Percentiles rank a stretch among this genome's conserved stretches.
These are phyloP conservation scores for Trapa incisa DNA, from an alignment of 345 rosid genomes.

Conservation along the genomic window DNA sequence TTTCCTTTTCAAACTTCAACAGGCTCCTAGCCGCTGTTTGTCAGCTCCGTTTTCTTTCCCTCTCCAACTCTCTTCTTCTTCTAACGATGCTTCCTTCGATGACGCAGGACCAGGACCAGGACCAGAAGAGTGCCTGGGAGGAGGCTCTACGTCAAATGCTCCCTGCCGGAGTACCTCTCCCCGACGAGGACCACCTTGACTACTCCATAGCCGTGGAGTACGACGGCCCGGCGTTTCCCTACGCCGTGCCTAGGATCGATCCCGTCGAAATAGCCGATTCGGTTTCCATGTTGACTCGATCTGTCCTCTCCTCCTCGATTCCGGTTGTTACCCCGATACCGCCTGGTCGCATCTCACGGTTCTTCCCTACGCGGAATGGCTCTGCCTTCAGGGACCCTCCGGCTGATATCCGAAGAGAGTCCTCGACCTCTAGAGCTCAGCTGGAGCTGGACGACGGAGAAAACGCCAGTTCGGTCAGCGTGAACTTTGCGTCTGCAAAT, in stretches of 20 bases:
- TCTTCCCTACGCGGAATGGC: constrained; percentile 15
- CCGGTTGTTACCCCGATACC: constrained; percentile 22
- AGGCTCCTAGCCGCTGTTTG: neutral
- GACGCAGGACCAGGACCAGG: constrained; percentile 10
- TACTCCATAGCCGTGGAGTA: constrained; percentile 50
- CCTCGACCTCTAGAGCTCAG: constrained; percentile 9
- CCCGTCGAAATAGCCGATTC: constrained; percentile 25
- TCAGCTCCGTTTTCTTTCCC: constrained; percentile 13
- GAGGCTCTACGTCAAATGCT: constrained; percentile 24
- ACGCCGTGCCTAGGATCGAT: constrained; percentile 33
- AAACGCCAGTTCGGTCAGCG: constrained; percentile 9
- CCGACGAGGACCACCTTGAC: constrained; percentile 38
- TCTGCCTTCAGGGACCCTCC: constrained; percentile 4
- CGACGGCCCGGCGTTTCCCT: constrained; percentile 43
- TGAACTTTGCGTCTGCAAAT: constrained; percentile 4
- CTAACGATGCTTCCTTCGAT: neutral
- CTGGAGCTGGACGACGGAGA: constrained; percentile 5
- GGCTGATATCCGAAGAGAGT: constrained; percentile 10
- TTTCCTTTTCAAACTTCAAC: neutral
- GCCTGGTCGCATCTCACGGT: constrained; percentile 12
- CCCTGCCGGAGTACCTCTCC: constrained; percentile 30
- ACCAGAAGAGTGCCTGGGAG: constrained; percentile 19
- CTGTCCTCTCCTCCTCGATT: constrained; percentile 15
- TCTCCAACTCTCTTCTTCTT: neutral
- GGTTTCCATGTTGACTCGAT: constrained; percentile 9